These are phyloP conservation scores for Eutreptiella sp. DNA, from an alignment of 208 protist genomes.

Conservation along the genomic window DNA sequence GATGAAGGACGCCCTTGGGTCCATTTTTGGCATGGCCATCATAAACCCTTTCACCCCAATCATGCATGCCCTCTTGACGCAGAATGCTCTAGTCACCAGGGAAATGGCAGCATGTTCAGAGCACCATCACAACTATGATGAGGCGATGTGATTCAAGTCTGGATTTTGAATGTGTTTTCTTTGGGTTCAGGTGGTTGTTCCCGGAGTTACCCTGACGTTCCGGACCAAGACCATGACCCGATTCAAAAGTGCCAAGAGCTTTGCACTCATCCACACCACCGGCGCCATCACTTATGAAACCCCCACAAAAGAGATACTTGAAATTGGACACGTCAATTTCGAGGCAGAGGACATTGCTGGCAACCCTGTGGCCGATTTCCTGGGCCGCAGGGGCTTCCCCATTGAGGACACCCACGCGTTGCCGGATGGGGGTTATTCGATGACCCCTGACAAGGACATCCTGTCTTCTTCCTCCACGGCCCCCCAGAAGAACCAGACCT, in stretches of 20 bases:
- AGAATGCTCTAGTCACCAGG: no score
- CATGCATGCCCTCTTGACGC: no score
- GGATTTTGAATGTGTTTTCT: no score
- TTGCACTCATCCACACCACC: neutral
- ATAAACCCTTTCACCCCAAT: no score
- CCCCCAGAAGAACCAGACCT: conserved; percentile 36
- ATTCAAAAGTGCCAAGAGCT: conserved; percentile 12
- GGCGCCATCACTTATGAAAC: conserved; percentile 20
- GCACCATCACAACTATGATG: no score
- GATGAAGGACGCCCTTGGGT: no score
- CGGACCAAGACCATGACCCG: neutral
- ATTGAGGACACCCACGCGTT: conserved; percentile 31
- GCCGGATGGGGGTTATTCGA: conserved; percentile 19
- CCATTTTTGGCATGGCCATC: no score
- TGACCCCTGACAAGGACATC: conserved; percentile 19
- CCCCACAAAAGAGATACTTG: conserved; percentile 24
- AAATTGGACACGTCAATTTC: conserved; percentile 36
- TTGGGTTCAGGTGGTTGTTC: no score
- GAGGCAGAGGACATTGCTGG: conserved; percentile 11
- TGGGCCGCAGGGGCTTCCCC: conserved; percentile 31
- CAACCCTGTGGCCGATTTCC: conserved; percentile 39
- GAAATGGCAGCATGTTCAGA: no score
- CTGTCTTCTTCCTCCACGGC: conserved; percentile 18
- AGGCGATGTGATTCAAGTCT: no score
- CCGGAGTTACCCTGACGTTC: conserved; percentile 31